Conservation (phyloP, 208 protist genomes). For the Trypanosoma scelopori region DNA sequence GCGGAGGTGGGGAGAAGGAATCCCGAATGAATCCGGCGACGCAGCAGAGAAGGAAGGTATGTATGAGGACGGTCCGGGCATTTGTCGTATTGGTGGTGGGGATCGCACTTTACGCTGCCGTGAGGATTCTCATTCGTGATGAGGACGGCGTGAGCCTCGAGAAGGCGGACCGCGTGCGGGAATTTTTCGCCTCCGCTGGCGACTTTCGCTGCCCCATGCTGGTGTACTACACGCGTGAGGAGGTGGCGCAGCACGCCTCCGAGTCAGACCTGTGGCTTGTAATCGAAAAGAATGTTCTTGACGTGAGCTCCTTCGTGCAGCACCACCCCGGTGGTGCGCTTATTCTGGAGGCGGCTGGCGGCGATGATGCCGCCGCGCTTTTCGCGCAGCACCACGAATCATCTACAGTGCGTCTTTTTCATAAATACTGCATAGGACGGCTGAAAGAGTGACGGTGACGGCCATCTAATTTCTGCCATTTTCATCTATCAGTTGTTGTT, state of each 20-base stretch:
- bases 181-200: slow-evolving; percentile 40
- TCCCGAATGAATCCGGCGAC: background rate
- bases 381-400: slow-evolving; percentile 65
- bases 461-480: too few species aligned
- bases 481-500: slow-evolving; percentile 24
- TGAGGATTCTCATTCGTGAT: slow-evolving; percentile 13
- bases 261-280: slow-evolving; percentile 67
- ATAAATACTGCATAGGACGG: slow-evolving; percentile 68
- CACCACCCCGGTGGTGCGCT: slow-evolving; percentile 68
- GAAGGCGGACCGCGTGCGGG: slow-evolving; percentile 18
- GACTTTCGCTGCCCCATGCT: slow-evolving; percentile 50
- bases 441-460: slow-evolving; percentile 24
- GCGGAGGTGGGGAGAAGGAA: too few species aligned
- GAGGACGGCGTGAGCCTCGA: background rate
- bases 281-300: slow-evolving; percentile 69
- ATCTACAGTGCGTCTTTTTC: slow-evolving; percentile 40
- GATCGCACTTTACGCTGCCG: background rate
- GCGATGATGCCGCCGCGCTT: slow-evolving; percentile 49
- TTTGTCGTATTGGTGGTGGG: background rate
- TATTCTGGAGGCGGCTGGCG: slow-evolving; percentile 58
- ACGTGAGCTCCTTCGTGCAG: slow-evolving; percentile 57
- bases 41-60: background rate
- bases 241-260: slow-evolving; percentile 47
- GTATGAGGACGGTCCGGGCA: background rate
- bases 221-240: slow-evolving; percentile 42